Evolutionary conservation across 1,284 basidiomycete genomes (phyloP).

Genomic region (Trichosporon sp.): DNA sequence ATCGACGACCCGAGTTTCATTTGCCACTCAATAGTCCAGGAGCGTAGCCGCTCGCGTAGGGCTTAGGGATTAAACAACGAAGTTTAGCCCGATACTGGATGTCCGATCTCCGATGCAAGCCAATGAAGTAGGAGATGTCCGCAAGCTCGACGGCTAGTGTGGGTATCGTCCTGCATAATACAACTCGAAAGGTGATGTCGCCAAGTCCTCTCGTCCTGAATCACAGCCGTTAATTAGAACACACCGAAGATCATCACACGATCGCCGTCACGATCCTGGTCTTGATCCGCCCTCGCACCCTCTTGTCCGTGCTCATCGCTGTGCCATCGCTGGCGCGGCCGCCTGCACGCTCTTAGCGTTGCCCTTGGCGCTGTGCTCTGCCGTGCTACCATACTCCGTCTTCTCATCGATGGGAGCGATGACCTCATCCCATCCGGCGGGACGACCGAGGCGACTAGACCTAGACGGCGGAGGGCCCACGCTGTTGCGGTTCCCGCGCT

Average conservation of each 20-base stretch:
- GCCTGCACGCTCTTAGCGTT: not conserved
- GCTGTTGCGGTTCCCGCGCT: not conserved
- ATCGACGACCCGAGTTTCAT: too few relatives aligned
- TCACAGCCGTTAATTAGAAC: not conserved
- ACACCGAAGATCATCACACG: not conserved
- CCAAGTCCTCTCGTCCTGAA: not conserved
- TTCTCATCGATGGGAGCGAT: not conserved
- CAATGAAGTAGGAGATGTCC: too few relatives aligned
- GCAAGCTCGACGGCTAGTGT: not conserved
- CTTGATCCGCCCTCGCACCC: not conserved
- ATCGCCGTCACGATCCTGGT: not conserved
- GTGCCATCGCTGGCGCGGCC: not conserved
- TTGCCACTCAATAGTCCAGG: too few relatives aligned
- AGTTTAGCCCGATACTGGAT: too few relatives aligned
- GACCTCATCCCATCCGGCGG: not conserved
- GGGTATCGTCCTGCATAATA: constrained; percentile 1
- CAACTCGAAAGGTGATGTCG: not conserved
- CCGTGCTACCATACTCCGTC: not conserved
- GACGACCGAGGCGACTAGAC: not conserved
- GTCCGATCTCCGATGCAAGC: too few relatives aligned
- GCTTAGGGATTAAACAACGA: too few relatives aligned
- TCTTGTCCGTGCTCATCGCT: not conserved
- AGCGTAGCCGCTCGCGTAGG: too few relatives aligned
- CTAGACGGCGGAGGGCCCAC: not conserved
- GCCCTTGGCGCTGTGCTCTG: not conserved